Conservation (phyloP, 306 rosid genomes). For the Cucurbita ficifolia region DNA sequence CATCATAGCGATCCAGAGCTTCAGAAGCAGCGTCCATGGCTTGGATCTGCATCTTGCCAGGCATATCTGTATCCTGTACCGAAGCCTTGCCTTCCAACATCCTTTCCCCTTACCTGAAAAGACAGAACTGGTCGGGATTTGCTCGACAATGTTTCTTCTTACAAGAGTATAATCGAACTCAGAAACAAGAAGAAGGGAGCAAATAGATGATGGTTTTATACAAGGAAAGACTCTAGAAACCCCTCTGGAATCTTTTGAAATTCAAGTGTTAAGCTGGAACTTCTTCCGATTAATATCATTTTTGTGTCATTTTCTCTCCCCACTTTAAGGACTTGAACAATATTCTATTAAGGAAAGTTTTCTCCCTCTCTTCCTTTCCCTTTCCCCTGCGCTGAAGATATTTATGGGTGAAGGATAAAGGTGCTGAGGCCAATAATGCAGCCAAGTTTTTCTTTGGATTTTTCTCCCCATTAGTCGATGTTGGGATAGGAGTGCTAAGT, state of each 20-base stretch:
- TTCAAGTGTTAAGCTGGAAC: slow-evolving; percentile 18
- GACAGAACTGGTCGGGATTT: neutral
- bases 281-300: slow-evolving; percentile 12
- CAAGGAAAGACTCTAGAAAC: neutral
- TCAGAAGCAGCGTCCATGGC: slow-evolving; percentile 89
- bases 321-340: slow-evolving; percentile 6
- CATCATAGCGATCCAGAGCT: slow-evolving; percentile 90
- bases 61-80: slow-evolving; percentile 83
- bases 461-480: neutral
- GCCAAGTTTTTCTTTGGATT: slow-evolving; percentile 2
- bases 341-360: neutral
- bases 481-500: neutral
- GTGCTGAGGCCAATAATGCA: slow-evolving; percentile 6
- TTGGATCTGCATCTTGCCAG: slow-evolving; percentile 86
- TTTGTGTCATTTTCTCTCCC: slow-evolving; percentile 13
- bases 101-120: neutral
- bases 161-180: neutral
- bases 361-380: neutral
- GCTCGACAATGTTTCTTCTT: neutral
- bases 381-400: neutral
- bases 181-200: neutral
- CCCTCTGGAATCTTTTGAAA: slow-evolving; percentile 11
- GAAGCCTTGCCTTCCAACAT: slow-evolving; percentile 95
- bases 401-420: neutral
- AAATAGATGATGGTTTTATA: neutral